Evolutionary conservation across 148 eudicot species (phyloP).

Genomic region (Arctostaphylos glauca): DNA sequence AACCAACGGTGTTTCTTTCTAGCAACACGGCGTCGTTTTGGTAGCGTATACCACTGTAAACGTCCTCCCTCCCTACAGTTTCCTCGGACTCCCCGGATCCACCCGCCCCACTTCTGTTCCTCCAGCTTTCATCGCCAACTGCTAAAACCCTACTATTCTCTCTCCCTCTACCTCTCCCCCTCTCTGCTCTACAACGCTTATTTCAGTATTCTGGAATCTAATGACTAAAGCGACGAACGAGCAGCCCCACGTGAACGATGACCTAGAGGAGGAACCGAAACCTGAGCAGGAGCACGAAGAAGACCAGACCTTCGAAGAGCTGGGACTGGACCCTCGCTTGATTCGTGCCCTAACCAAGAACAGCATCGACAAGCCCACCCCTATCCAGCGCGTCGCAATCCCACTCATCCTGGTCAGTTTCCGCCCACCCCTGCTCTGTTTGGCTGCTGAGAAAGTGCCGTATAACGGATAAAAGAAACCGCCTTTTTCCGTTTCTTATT

Average conservation of each 20-base stretch:
- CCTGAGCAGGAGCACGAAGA: slow-evolving; percentile 24
- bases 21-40: too few relatives aligned
- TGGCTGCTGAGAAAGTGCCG: neutral
- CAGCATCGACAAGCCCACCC: slow-evolving; percentile 26
- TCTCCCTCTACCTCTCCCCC: neutral
- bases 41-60: too few relatives aligned
- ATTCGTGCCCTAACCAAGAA: slow-evolving; percentile 70
- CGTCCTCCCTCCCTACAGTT: too few relatives aligned
- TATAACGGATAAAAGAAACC: neutral
- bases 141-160: slow-evolving; percentile 4
- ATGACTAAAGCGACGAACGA: slow-evolving; percentile 8
- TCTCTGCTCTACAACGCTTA: too few relatives aligned
- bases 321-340: slow-evolving; percentile 72
- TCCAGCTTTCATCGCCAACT: neutral
- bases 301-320: slow-evolving; percentile 64
- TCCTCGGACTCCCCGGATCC: too few relatives aligned
- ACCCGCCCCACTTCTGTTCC: neutral
- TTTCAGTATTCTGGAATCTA: neutral
- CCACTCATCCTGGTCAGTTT: slow-evolving; percentile 69
- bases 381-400: slow-evolving; percentile 25
- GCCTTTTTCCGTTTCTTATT: neutral
- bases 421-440: neutral
- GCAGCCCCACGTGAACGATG: neutral
- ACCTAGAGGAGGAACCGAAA: slow-evolving; percentile 3
- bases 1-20: too few relatives aligned